Evolutionary conservation across 2,329 filamentous ascomycete genomes (phyloP).

Genomic region (Pseudonectria foliicola): DNA sequence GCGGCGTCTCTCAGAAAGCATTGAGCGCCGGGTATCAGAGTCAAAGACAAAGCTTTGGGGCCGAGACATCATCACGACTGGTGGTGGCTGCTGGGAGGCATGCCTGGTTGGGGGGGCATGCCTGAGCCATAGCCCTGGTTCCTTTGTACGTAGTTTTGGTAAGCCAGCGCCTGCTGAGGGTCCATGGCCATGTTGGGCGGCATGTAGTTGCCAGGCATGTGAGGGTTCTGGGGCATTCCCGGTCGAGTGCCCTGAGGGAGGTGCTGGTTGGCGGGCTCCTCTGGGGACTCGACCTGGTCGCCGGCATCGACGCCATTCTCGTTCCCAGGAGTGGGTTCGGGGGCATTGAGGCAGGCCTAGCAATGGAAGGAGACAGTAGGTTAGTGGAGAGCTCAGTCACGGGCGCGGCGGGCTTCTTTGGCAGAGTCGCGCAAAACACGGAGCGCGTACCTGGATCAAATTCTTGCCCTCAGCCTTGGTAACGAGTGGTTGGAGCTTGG

Average conservation of each 20-base stretch:
- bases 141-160: slow-evolving; percentile 77
- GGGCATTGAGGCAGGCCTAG: slow-evolving; percentile 95
- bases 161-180: slow-evolving; percentile 72
- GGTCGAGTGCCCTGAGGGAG: slow-evolving; percentile 55
- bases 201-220: slow-evolving; percentile 59
- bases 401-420: not conserved
- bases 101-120: slow-evolving; percentile 69
- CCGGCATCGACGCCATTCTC: slow-evolving; percentile 74
- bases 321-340: slow-evolving; percentile 74
- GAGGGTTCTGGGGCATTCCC: slow-evolving; percentile 57
- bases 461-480: slow-evolving; percentile 99
- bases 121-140: slow-evolving; percentile 62
- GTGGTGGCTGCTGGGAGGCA: slow-evolving; percentile 77
- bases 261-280: slow-evolving; percentile 74
- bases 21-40: slow-evolving; percentile 55
- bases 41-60: slow-evolving; percentile 18
- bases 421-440: slow-evolving; percentile 5
- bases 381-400: slow-evolving; percentile 24
- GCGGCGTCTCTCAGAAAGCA: slow-evolving; percentile 38
- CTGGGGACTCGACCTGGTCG: slow-evolving; percentile 80
- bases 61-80: slow-evolving; percentile 50
- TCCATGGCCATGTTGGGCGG: slow-evolving; percentile 57
- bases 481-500: slow-evolving; percentile 94
- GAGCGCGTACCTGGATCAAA: slow-evolving; percentile 76
- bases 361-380: slow-evolving; percentile 13